phyloP scores from a whole-genome alignment of 768 basidiomycete species.

The Podaxis rugospora region DNA sequence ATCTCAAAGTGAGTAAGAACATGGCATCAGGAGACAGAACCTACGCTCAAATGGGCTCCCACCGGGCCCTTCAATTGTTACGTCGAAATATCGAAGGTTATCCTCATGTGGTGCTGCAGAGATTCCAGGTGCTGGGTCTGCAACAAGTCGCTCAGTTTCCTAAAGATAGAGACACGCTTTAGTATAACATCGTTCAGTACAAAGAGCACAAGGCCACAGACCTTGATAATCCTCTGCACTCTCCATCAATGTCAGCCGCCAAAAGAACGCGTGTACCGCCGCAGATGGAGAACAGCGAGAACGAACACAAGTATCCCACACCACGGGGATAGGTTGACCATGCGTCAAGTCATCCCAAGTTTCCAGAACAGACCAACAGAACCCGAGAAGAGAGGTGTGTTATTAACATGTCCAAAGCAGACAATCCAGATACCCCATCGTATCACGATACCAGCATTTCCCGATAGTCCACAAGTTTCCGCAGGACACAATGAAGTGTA shows the following conservation, averaged over 20 bases:
- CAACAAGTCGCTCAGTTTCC: slow-evolving; percentile 97
- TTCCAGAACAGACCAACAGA: background rate
- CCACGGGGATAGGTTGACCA: background rate
- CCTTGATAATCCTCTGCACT: slow-evolving; percentile 40
- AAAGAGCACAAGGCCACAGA: slow-evolving; percentile 17
- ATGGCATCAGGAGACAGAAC: slow-evolving; percentile 13
- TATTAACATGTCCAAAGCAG: background rate
- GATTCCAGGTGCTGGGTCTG: slow-evolving; percentile 97
- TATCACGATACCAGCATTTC: background rate
- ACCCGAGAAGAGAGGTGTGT: background rate
- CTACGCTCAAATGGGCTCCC: slow-evolving; percentile 88
- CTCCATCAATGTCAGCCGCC: background rate
- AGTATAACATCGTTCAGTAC: background rate
- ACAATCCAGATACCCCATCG: background rate
- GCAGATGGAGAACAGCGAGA: background rate
- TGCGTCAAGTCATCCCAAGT: background rate
- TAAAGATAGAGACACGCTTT: slow-evolving; percentile 24
- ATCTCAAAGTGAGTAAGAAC: slow-evolving; percentile 3
- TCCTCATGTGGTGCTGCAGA: slow-evolving; percentile 95
- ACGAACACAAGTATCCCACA: background rate
- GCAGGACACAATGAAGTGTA: background rate
- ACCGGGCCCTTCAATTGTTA: slow-evolving; percentile 91
- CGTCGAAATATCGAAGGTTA: slow-evolving; percentile 98
- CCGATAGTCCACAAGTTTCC: background rate
- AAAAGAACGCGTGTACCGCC: background rate